phyloP scores from a whole-genome alignment of 2,329 filamentous ascomycete genomes.

The Paecilomyces formosus region DNA sequence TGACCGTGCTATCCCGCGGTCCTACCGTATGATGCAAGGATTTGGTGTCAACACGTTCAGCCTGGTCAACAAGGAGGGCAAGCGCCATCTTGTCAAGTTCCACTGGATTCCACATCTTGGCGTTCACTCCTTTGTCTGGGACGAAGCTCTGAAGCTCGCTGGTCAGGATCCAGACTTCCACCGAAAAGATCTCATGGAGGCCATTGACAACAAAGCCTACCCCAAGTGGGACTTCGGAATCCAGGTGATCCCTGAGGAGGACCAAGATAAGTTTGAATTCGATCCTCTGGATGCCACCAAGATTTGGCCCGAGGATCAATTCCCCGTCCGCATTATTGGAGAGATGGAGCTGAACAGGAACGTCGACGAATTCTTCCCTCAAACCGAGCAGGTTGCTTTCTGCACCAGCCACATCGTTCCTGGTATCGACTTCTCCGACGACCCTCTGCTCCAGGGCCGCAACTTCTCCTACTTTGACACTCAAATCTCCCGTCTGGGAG shows the following conservation, averaged over 20 bases:
- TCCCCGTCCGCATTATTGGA: constrained; percentile 71
- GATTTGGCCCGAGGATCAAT: constrained; percentile 71
- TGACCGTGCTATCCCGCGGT: constrained; percentile 65
- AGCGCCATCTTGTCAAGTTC: constrained; percentile 70
- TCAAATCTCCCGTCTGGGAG: constrained; percentile 56
- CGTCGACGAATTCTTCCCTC: constrained; percentile 71
- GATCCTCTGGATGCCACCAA: constrained; percentile 82
- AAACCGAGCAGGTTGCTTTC: constrained; percentile 78
- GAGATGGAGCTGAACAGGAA: constrained; percentile 74
- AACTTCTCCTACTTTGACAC: constrained; percentile 53
- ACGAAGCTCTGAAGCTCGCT: constrained; percentile 67
- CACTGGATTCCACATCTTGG: constrained; percentile 67
- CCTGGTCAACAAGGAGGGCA: constrained; percentile 59
- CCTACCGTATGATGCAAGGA: constrained; percentile 77
- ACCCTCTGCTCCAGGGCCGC: constrained; percentile 65
- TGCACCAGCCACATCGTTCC: constrained; percentile 73
- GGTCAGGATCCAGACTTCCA: constrained; percentile 78
- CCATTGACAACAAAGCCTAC: constrained; percentile 63
- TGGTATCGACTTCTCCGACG: constrained; percentile 69
- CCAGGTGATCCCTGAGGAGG: constrained; percentile 65
- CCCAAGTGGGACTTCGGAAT: constrained; percentile 78
- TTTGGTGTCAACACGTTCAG: constrained; percentile 78
- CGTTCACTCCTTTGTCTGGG: constrained; percentile 66
- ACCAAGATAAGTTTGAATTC: constrained; percentile 73
- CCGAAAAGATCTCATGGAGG: constrained; percentile 66